Evolutionary conservation across 2,329 filamentous ascomycete species (phyloP).

Genomic region (Myotisia sp.): DNA sequence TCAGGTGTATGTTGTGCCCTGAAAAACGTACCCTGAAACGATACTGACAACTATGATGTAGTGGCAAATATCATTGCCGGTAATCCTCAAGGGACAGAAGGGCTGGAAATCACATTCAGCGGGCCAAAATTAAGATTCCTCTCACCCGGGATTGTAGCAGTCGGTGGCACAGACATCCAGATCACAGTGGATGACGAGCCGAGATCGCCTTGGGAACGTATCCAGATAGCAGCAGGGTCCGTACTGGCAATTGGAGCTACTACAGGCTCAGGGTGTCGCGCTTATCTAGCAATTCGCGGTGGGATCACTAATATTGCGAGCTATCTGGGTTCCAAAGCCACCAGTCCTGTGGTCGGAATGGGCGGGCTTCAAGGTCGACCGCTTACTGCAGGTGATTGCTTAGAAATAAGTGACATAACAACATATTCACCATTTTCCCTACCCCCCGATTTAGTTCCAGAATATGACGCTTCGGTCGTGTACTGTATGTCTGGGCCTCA

Average conservation of each 20-base stretch:
- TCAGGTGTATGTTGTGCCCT: not conserved
- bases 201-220: conserved; percentile 42
- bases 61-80: conserved; percentile 48
- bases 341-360: conserved; percentile 42
- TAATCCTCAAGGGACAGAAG: conserved; percentile 39
- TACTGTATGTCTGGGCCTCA: conserved; percentile 44
- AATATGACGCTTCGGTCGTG: conserved; percentile 40
- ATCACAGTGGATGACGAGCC: conserved; percentile 36
- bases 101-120: conserved; percentile 45
- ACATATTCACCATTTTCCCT: conserved; percentile 23
- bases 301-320: conserved; percentile 32
- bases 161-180: conserved; percentile 44
- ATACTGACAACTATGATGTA: too few relatives aligned
- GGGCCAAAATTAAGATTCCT: conserved; percentile 47
- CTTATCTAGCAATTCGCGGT: conserved; percentile 45
- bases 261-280: conserved; percentile 39
- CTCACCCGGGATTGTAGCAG: conserved; percentile 39
- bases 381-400: conserved; percentile 40
- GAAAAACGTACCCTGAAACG: not conserved
- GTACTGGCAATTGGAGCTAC: conserved; percentile 42
- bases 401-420: conserved; percentile 31
- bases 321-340: conserved; percentile 47
- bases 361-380: conserved; percentile 47
- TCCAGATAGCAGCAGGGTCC: conserved; percentile 39
- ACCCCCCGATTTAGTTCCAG: conserved; percentile 34